Conservation (phyloP, 495 filamentous ascomycete genomes). For the Hypoxylon perforatum region DNA sequence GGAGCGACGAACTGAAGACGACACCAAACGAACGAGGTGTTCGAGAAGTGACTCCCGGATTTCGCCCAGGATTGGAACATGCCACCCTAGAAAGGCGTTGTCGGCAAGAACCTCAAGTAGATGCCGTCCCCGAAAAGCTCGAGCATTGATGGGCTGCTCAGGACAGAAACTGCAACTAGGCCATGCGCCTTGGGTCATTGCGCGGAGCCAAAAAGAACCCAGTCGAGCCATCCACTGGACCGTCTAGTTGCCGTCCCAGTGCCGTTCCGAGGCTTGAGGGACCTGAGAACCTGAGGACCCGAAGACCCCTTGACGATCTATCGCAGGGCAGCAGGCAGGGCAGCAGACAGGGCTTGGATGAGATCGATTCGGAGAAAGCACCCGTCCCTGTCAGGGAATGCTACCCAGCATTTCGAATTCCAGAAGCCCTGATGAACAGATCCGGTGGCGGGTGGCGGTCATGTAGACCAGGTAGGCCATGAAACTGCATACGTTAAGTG, state of each 20-base stretch:
- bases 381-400: slow-evolving; percentile 43
- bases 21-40: slow-evolving; percentile 44
- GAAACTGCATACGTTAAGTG: slow-evolving; percentile 43
- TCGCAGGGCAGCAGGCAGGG: slow-evolving; percentile 34
- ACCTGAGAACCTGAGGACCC: slow-evolving; percentile 17
- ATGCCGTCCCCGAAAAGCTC: slow-evolving; percentile 36
- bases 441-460: slow-evolving; percentile 48
- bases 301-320: slow-evolving; percentile 37
- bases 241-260: slow-evolving; percentile 32
- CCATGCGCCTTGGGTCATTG: slow-evolving; percentile 40
- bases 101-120: slow-evolving; percentile 42
- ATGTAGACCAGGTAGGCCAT: slow-evolving; percentile 29
- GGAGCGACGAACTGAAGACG: slow-evolving; percentile 45
- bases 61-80: slow-evolving; percentile 26
- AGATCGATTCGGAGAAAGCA: slow-evolving; percentile 45
- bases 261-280: slow-evolving; percentile 36
- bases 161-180: slow-evolving; percentile 10
- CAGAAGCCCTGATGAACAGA: slow-evolving; percentile 44
- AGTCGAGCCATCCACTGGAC: slow-evolving; percentile 20
- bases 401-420: slow-evolving; percentile 36
- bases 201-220: slow-evolving; percentile 25
- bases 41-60: slow-evolving; percentile 28
- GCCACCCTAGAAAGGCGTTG: slow-evolving; percentile 24
- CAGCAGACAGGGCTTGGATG: slow-evolving; percentile 41
- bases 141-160: slow-evolving; percentile 30